A percentile compares a stretch with the other conserved stretches of the same genome.
These are phyloP conservation scores for Cryptosporidium viatorum DNA, from an alignment of 169 alveolate species.

Conservation along the genomic window DNA sequence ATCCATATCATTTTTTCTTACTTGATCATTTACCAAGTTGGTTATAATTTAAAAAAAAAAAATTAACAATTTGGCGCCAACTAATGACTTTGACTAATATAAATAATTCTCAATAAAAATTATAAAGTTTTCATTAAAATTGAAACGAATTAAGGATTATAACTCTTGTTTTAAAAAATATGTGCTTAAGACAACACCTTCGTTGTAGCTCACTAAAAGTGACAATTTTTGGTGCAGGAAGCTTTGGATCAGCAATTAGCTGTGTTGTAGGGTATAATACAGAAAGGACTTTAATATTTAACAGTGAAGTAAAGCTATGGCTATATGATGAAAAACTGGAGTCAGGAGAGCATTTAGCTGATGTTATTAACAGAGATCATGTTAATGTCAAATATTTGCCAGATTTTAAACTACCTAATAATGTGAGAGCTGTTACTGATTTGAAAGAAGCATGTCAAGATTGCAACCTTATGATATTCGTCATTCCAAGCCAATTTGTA, in stretches of 20 bases:
- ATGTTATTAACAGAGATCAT: slow-evolving; percentile 87
- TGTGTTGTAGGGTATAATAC: slow-evolving; percentile 72
- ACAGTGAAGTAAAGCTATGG: slow-evolving; percentile 87
- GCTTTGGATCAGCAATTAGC: slow-evolving; percentile 73
- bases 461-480: slow-evolving; percentile 88
- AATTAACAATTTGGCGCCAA: not conserved
- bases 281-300: slow-evolving; percentile 36
- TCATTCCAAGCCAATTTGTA: slow-evolving; percentile 91
- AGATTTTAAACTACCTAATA: slow-evolving; percentile 87
- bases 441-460: slow-evolving; percentile 86
- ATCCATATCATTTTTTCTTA: not conserved
- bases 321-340: slow-evolving; percentile 86
- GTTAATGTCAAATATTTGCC: slow-evolving; percentile 91
- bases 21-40: not conserved
- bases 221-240: slow-evolving; percentile 72
- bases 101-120: not conserved
- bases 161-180: not conserved
- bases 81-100: too few relatives aligned
- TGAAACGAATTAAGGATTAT: not conserved
- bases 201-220: slow-evolving; percentile 54
- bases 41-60: too few relatives aligned
- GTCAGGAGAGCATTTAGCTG: slow-evolving; percentile 86
- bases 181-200: slow-evolving; percentile 71
- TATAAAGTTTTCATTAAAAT: not conserved
- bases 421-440: slow-evolving; percentile 88